phyloP scores from a whole-genome alignment of 73 alveolate genomes.

The Symbiodinium natans region DNA sequence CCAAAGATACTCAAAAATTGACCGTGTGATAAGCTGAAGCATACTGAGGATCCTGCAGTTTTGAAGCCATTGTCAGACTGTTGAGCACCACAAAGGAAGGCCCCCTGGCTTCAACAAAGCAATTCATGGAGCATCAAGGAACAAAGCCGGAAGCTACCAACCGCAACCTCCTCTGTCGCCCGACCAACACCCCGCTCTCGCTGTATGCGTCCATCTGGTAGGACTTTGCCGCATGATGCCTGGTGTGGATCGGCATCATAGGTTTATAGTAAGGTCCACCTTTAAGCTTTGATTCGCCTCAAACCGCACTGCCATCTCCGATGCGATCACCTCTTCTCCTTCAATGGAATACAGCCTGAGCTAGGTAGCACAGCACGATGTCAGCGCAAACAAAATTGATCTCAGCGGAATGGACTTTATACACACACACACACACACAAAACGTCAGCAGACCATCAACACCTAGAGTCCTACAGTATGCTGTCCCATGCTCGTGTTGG shows the following conservation, averaged over 20 bases:
- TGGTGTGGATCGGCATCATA: not conserved
- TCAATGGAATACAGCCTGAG: not conserved
- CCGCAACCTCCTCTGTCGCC: not conserved
- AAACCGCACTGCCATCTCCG: not conserved
- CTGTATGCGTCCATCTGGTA: not conserved
- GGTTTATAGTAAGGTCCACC: not conserved
- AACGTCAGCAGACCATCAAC: not conserved
- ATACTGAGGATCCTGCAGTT: not conserved
- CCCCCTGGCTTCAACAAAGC: not conserved
- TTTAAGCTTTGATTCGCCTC: not conserved
- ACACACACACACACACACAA: too few species aligned
- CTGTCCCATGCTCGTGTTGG: too few species aligned
- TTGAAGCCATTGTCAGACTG: not conserved
- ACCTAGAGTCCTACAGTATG: not conserved
- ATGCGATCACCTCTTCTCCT: not conserved
- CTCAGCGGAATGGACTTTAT: too few species aligned
- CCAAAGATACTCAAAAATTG: not conserved
- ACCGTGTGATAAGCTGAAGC: not conserved
- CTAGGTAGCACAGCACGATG: not conserved
- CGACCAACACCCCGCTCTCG: slow-evolving; percentile 22
- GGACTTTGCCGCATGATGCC: not conserved
- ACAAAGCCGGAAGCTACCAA: not conserved
- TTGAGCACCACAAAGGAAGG: slow-evolving; percentile 11
- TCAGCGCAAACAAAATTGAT: not conserved
- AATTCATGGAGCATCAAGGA: not conserved